Base-by-base conservation (phyloP, 805 yeast genomes). In the Yarrowia sp. region DNA sequence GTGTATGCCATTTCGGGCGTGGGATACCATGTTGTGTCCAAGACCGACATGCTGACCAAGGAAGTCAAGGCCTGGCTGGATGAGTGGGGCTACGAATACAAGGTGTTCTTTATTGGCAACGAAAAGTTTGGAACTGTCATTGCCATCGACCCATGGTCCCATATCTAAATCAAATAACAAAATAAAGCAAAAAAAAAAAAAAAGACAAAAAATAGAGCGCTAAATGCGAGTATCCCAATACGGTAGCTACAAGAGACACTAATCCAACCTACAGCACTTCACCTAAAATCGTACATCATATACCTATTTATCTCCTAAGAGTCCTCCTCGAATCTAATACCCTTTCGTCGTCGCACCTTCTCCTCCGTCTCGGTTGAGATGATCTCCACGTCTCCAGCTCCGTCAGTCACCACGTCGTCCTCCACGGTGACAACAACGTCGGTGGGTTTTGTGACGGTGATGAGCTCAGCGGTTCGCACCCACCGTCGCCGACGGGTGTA, bases 401-500 rank as follows among this genome's bases (percentile, higher is more conserved):
- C 26, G 42, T 69, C 70, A 12, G 45, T 41, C 46, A 41, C 38
- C 26, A 38, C 16, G 16, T 48, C 67, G 40, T 48, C 48, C 43
- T 38, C 56, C 26, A 11, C 36, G 26, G 55, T 56, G 19, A 49
- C 45, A 14, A 22, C 59, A 10, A 53, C 70, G 22, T 65, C 69
- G 3, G 64, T 22, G n/a, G 69, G 32, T 19, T 55, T 40, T 38
- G 69, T 66, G 19, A 67, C 61, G 12, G 70, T 68, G 16, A 71
- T 71, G 42, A 74, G 69, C 69, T 74, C 76, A 8, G 99, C 99
- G 0, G 97, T 91, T 72, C 99, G 85, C 15, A 94, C 86, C 99
- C 99, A 94, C 76, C 98, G 84, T 81, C 99, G 86, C 76, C 97
- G 85, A 78, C 99, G 86, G 5, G 98, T 94, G 76, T 92, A 94